phyloP scores from a whole-genome alignment of 257 asterid genomes.

The Coffea canephora region DNA sequence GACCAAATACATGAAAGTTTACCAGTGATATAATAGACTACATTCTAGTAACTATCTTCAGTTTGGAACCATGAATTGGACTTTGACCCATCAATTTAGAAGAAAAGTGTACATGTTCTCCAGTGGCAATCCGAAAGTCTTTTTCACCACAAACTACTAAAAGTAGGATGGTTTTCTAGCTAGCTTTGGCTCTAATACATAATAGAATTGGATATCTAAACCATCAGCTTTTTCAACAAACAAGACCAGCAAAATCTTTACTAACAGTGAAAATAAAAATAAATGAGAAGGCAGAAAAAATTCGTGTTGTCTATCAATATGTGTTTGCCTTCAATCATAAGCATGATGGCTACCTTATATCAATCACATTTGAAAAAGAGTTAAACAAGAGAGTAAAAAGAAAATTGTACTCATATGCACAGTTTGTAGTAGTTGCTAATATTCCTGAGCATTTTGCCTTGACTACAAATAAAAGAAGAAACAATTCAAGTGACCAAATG shows the following conservation, averaged over 20 bases:
- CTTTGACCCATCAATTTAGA: neutral
- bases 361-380: neutral
- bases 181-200: neutral
- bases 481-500: neutral
- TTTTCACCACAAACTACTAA: neutral
- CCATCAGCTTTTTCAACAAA: neutral
- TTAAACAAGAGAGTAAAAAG: constrained; percentile 14
- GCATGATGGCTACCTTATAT: neutral
- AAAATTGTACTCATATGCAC: constrained; percentile 60
- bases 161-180: neutral
- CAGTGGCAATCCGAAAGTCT: neutral
- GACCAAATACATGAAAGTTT: neutral
- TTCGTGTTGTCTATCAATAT: neutral
- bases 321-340: neutral
- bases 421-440: constrained; percentile 87
- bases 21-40: neutral
- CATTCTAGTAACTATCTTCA: neutral
- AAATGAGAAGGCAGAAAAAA: no score
- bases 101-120: neutral
- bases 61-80: neutral
- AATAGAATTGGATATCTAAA: neutral
- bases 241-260: no score
- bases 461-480: constrained; percentile 60
- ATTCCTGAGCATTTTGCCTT: constrained; percentile 81
- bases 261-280: no score